Base-by-base conservation (phyloP, 345 rosid species). In the Noccaea bulbosa region DNA sequence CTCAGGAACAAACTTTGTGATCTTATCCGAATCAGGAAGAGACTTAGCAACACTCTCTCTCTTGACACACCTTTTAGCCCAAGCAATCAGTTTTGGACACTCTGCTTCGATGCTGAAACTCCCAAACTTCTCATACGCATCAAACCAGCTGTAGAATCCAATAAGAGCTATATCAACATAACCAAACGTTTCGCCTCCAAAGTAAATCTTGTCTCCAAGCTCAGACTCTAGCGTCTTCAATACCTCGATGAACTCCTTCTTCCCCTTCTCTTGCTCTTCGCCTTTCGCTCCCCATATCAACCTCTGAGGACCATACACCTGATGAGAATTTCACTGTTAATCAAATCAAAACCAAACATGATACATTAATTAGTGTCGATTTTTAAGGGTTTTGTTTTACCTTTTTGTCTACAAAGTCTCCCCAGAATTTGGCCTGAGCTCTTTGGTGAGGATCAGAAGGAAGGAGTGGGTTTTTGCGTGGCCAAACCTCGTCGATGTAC, bases 81-180 rank as follows among this genome's bases (percentile, higher is more conserved):
- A 71, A 3, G 24, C 45, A 12, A 53, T 51, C 17, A 71, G 0
- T 22, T 40, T 33, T 0, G 75, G 30, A 62, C 75, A 61, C 52
- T 70, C 69, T 11, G 62, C 0, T 62, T 61, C 62, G 17, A 71
- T 41, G 3, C 34, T 61, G 30, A 70, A 0, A 32, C 61, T 70
- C 2, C 67, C 68, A 32, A 27, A 70, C 56, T 71, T 71, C 11
- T 71, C 40, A 11, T 71, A 71, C 10, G 6, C 53, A 16, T 5
- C 37, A 20, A 62, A 71, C 75, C 75, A 70, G 38, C 61, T 14
- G 10, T 60, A 40, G 35, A 60, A 70, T 0, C 67, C 75, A 5
- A 70, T 60, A 5, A 70, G 51, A 17, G 67, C 67, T 20, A 70
- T 70, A n/a, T 70, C 75, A 10, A 70, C 75, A 40, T 48, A 70